Evolutionary conservation across 352 stramenopile genomes (phyloP), one percentile per base, ranked within the genome.

Genomic region (Globisporangium ultimum): DNA sequence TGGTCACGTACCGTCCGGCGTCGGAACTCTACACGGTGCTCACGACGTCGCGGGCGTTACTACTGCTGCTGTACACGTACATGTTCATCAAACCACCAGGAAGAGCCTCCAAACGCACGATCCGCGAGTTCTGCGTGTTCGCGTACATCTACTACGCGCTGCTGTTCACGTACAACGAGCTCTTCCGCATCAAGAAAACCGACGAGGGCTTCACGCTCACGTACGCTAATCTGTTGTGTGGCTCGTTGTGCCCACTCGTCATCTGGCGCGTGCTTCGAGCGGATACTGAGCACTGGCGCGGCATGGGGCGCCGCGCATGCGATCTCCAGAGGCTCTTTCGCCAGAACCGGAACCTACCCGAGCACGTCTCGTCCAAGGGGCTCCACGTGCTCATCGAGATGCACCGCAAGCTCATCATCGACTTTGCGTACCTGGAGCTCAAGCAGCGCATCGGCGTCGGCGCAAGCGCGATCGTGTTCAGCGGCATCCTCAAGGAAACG

Each of bases 351-450:
- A 70, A 73, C 28, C 64, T 85, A 12, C 70, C 63, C 0, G 78
- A 88, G 51, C 72, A 73, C 9, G 66, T 85, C 3, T 88, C 76
- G 20, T 82, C 76, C 8, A 71, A 84, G 21, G 76, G 78, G 1
- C 69, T 88, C 13, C 78, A 88, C 36, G 70, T 88, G 36, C 66
- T 88, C n/a, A n/a, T n/a, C n/a, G n/a, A n/a, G n/a, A n/a, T n/a
- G n/a, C n/a, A n/a, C n/a, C n/a, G n/a, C n/a, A 87, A 87, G 61
- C 80, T 78, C 61, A 84, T 88, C 56, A 86, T 88, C 47, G 78
- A 88, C 55, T 88, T 88, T 53, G 78, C 78, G 5, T 84, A 83
- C n/a, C 54, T 88, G 24, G 68, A 87, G 51, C 45, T 88, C 47
- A 78, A 79, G 46, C 55, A 80, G 21, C 64, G 66, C 3, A 86